Evolutionary conservation across 495 filamentous ascomycete species (phyloP).

Genomic region (Hypoxylon crocopeplum): DNA sequence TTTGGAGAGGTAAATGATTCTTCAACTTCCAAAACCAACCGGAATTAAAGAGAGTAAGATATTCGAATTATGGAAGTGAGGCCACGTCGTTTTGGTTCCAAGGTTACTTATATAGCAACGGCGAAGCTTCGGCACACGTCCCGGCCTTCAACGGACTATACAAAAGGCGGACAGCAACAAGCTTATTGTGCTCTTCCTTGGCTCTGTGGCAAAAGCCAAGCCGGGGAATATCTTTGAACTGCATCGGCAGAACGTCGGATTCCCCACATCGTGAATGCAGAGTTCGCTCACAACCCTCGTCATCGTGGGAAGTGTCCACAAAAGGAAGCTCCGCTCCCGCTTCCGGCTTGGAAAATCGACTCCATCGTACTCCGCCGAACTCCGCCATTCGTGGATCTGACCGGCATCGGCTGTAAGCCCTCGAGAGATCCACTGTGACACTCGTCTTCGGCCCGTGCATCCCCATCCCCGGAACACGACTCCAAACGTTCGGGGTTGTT

Average conservation of each 20-base stretch:
- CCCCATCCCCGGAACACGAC: slow-evolving; percentile 1
- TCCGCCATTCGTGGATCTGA: neutral
- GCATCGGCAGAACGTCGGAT: slow-evolving; percentile 35
- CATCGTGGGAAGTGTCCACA: neutral
- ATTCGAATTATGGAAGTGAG: neutral
- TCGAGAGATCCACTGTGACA: neutral
- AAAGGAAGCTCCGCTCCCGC: slow-evolving; percentile 32
- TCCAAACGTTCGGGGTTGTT: neutral
- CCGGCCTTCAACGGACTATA: neutral
- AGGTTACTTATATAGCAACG: neutral
- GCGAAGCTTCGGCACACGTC: slow-evolving; percentile 2
- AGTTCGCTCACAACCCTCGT: neutral
- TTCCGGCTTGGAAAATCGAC: neutral
- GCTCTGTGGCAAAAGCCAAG: slow-evolving; percentile 4
- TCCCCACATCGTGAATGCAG: neutral
- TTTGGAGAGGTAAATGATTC: neutral
- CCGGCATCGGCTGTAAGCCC: slow-evolving; percentile 14
- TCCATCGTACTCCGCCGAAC: neutral
- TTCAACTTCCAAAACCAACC: neutral
- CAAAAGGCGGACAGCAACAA: neutral
- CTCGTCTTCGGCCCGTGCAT: slow-evolving; percentile 18
- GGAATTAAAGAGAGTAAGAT: neutral
- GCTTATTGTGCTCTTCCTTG: neutral
- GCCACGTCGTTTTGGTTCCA: neutral
- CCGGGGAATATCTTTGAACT: neutral